A percentile compares a stretch with the other conserved stretches of the same genome.
phyloP scores from a whole-genome alignment of 2,329 filamentous ascomycete genomes.

The Calonectria henricotiae region DNA sequence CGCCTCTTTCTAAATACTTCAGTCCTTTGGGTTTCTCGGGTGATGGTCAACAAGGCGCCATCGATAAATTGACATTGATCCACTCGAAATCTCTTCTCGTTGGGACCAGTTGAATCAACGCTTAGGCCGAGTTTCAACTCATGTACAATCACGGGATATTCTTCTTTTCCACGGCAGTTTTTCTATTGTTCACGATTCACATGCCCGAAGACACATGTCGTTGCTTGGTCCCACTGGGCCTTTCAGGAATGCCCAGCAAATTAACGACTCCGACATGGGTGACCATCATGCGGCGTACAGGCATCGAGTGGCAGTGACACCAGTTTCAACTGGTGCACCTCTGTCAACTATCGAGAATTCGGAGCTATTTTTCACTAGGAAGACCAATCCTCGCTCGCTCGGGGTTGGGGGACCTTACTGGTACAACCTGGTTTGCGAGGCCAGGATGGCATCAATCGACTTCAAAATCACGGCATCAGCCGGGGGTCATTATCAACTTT shows the following conservation, averaged over 20 bases:
- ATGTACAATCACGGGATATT: conserved; percentile 15
- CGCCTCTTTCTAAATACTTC: conserved; percentile 38
- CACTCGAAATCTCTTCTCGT: not conserved
- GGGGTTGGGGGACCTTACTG: not conserved
- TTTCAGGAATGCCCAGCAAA: not conserved
- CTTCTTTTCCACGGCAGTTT: not conserved
- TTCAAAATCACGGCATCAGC: not conserved
- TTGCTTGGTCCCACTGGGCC: not conserved
- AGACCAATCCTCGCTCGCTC: not conserved
- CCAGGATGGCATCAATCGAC: not conserved
- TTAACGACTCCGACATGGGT: too few relatives aligned
- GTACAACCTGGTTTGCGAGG: not conserved
- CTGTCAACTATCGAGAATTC: not conserved
- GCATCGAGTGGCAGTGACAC: too few relatives aligned
- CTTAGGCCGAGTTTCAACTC: conserved; percentile 5
- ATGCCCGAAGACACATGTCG: not conserved
- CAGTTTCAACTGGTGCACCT: not conserved
- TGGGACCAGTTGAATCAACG: not conserved
- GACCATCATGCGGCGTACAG: too few relatives aligned
- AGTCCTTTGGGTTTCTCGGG: conserved; percentile 18
- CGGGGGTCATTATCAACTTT: not conserved
- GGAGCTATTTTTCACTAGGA: not conserved
- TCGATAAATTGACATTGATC: conserved; percentile 36
- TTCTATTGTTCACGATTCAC: not conserved
- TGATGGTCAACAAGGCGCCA: conserved; percentile 23